Evolutionary conservation across 805 yeast genomes (phyloP).

Genomic region (Pichia ethanolica): DNA sequence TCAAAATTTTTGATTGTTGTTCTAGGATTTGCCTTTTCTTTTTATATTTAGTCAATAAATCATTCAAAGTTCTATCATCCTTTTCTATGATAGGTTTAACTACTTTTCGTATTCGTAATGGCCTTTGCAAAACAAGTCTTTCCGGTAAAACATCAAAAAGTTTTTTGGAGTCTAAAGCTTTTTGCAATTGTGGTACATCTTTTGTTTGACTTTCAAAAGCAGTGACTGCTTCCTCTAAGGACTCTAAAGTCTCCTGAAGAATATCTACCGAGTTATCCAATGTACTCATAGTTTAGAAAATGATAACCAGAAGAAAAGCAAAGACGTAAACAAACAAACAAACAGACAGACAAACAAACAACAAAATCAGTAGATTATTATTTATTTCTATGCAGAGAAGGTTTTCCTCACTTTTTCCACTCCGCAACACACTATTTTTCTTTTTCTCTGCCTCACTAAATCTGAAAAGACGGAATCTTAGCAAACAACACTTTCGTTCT

Average conservation of each 20-base stretch:
- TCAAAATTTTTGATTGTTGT: constrained; percentile 9
- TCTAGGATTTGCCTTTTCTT: constrained; percentile 6
- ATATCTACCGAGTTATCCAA: constrained; percentile 5
- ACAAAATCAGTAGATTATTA: too few species aligned
- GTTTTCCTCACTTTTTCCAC: too few species aligned
- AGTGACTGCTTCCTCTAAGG: neutral
- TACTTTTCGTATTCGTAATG: constrained; percentile 5
- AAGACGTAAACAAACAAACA: too few species aligned
- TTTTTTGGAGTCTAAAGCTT: constrained; percentile 1
- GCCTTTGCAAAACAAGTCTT: constrained; percentile 2
- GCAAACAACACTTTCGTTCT: too few species aligned
- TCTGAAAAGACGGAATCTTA: too few species aligned
- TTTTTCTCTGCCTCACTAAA: too few species aligned
- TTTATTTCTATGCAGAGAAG: too few species aligned
- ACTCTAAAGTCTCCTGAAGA: constrained; percentile 1
- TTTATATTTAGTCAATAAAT: neutral
- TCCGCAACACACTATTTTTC: too few species aligned
- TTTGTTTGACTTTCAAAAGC: constrained; percentile 4
- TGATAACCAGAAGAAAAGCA: too few species aligned
- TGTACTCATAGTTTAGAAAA: too few species aligned
- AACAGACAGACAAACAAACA: too few species aligned
- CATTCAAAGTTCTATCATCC: constrained; percentile 1
- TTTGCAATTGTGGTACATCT: neutral
- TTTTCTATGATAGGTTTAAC: constrained; percentile 11
- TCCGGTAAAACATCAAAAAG: constrained; percentile 15